Conservation (phyloP, 805 yeast species). For the Myxozyma sirexii region DNA sequence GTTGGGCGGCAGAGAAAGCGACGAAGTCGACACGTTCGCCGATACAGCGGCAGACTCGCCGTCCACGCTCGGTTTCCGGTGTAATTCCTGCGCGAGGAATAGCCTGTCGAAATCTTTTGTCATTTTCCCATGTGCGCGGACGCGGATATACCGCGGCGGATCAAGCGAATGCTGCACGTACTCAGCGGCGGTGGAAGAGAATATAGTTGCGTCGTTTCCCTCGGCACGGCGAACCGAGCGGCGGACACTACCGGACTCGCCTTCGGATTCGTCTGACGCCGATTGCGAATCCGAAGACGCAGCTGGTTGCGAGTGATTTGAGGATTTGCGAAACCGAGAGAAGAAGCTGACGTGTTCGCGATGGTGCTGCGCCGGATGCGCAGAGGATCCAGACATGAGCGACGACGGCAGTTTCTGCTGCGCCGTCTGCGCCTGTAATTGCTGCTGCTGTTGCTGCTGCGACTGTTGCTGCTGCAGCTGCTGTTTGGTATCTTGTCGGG, state of each 20-base stretch:
- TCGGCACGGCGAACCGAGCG: conserved; percentile 3
- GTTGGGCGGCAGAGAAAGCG: conserved; percentile 30
- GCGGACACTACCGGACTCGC: neutral
- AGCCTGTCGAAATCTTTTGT: conserved; percentile 39
- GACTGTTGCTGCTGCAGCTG: neutral
- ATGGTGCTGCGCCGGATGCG: neutral
- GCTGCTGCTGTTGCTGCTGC: no score
- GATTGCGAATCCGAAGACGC: neutral
- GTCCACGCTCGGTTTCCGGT: conserved; percentile 3
- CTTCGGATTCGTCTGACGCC: neutral
- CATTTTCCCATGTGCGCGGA: conserved; percentile 41
- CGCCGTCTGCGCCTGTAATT: neutral
- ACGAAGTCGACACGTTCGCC: conserved; percentile 15
- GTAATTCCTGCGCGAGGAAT: conserved; percentile 44
- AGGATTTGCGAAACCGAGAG: conserved; percentile 5
- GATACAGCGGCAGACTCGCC: neutral
- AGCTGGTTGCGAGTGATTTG: neutral
- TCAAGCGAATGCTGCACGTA: conserved; percentile 37
- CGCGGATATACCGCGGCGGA: conserved; percentile 42
- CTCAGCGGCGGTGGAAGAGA: conserved; percentile 13
- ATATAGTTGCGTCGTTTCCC: conserved; percentile 41
- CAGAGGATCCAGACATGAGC: neutral
- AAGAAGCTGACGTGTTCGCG: neutral
- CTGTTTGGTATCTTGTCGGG: conserved; percentile 4
- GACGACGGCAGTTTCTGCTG: neutral